phyloP scores from a whole-genome alignment of 2,329 filamentous ascomycete genomes.

The Neopestalotiopsis rosae region DNA sequence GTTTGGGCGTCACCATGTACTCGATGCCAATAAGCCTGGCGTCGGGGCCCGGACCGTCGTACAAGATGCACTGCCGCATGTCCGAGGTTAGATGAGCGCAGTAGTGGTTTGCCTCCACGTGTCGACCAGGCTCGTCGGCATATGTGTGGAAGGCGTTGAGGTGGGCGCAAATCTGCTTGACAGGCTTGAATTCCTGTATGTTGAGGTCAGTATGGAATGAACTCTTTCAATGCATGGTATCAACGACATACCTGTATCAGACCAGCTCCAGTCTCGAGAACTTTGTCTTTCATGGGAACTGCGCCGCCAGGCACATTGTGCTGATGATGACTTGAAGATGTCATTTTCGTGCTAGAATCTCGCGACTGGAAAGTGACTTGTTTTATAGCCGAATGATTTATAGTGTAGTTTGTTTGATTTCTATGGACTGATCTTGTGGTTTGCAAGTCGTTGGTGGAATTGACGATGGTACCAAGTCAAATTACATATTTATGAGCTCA shows the following conservation, averaged over 20 bases:
- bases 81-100: slow-evolving; percentile 81
- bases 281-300: slow-evolving; percentile 58
- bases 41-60: slow-evolving; percentile 70
- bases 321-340: slow-evolving; percentile 18
- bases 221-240: not conserved
- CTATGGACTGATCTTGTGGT: not conserved
- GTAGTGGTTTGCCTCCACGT: slow-evolving; percentile 83
- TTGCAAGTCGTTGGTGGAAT: not conserved
- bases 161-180: slow-evolving; percentile 80
- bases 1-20: slow-evolving; percentile 78
- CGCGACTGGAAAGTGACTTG: no score
- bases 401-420: not conserved
- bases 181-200: slow-evolving; percentile 67
- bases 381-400: not conserved
- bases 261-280: slow-evolving; percentile 66
- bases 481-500: not conserved
- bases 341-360: slow-evolving; percentile 19
- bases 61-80: slow-evolving; percentile 84
- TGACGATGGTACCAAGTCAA: not conserved
- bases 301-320: slow-evolving; percentile 51
- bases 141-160: slow-evolving; percentile 89
- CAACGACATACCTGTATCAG: slow-evolving; percentile 54
- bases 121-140: slow-evolving; percentile 70
- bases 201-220: slow-evolving; percentile 6
- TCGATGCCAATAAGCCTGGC: slow-evolving; percentile 84